Percentiles rank a stretch among this genome's conserved stretches.
These are phyloP conservation scores for Coniferiporia weirii DNA, from an alignment of 1,284 basidiomycete species.

Conservation along the genomic window DNA sequence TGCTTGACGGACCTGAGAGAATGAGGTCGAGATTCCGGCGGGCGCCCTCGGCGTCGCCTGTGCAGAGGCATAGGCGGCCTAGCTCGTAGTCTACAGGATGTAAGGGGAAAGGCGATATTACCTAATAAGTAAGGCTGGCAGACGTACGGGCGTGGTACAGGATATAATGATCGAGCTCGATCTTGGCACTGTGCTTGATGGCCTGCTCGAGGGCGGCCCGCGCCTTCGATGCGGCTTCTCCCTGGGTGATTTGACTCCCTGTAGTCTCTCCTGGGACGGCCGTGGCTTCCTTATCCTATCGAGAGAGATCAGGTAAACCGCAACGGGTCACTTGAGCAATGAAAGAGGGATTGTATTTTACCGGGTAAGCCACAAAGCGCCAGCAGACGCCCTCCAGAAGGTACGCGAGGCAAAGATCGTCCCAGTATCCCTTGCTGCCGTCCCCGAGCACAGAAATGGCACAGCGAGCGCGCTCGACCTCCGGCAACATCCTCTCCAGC, in stretches of 20 bases:
- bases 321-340: no score
- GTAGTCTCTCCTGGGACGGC: neutral
- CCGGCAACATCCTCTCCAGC: conserved; percentile 21
- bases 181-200: conserved; percentile 38
- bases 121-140: neutral
- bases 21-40: conserved; percentile 67
- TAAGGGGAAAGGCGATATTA: no score
- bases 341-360: conserved; percentile 25
- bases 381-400: conserved; percentile 30
- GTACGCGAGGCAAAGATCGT: conserved; percentile 30
- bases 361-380: conserved; percentile 38
- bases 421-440: conserved; percentile 42
- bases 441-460: neutral
- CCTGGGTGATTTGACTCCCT: neutral
- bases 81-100: conserved; percentile 64
- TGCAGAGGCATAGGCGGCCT: conserved; percentile 63
- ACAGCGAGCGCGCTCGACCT: conserved; percentile 28
- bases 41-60: conserved; percentile 53
- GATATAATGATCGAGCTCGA: conserved; percentile 38
- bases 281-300: conserved; percentile 7
- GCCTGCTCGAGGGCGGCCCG: conserved; percentile 25
- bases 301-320: no score
- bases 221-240: conserved; percentile 2
- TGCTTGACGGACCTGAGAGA: conserved; percentile 28
- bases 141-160: conserved; percentile 30